Percentiles rank a stretch among this genome's conserved stretches.
These are phyloP conservation scores for Alloascoidea hylecoeti DNA, from an alignment of 805 yeast species.

Conservation along the genomic window DNA sequence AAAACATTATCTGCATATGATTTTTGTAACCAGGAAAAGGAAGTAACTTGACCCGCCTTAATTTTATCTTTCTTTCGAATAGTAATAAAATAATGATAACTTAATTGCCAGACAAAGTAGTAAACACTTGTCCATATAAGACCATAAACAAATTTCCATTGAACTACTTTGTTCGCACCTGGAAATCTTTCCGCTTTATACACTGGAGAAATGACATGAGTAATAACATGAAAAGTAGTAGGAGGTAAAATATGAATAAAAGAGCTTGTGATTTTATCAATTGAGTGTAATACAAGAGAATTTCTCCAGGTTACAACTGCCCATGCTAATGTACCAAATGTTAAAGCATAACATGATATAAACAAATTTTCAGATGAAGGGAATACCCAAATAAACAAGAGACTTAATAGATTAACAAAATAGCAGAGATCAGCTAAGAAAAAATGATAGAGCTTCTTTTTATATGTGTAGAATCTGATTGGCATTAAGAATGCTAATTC, in stretches of 20 bases:
- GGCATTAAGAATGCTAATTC: slow-evolving; percentile 62
- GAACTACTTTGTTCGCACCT: slow-evolving; percentile 56
- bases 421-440: slow-evolving; percentile 90
- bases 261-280: slow-evolving; percentile 85
- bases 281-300: slow-evolving; percentile 78
- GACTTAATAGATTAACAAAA: slow-evolving; percentile 61
- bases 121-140: slow-evolving; percentile 67
- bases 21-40: slow-evolving; percentile 72
- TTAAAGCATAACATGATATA: slow-evolving; percentile 72
- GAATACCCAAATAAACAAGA: slow-evolving; percentile 69
- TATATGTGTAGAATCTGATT: slow-evolving; percentile 69
- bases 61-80: slow-evolving; percentile 67
- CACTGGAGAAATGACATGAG: slow-evolving; percentile 54
- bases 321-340: slow-evolving; percentile 82
- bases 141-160: slow-evolving; percentile 62
- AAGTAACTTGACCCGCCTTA: slow-evolving; percentile 73
- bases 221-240: slow-evolving; percentile 69
- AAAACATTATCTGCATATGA: slow-evolving; percentile 48
- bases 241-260: slow-evolving; percentile 91
- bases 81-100: slow-evolving; percentile 87
- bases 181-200: slow-evolving; percentile 51
- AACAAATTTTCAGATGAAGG: slow-evolving; percentile 65
- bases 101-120: slow-evolving; percentile 80
- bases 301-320: slow-evolving; percentile 96
- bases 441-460: slow-evolving; percentile 67